Base-by-base conservation (phyloP, 2,329 filamentous ascomycete species). In the Fusarium liriodendri region DNA sequence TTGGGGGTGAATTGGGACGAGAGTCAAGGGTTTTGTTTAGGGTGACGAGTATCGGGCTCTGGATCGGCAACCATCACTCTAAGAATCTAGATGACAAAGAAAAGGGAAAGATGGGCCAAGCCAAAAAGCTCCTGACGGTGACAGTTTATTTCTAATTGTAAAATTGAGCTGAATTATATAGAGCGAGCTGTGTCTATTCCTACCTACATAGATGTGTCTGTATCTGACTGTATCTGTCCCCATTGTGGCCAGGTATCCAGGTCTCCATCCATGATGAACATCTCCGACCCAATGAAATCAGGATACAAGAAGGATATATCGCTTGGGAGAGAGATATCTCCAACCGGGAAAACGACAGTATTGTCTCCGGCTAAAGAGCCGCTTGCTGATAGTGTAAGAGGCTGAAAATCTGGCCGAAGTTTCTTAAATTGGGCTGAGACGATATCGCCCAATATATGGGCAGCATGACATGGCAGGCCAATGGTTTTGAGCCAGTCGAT, bases 381-480 rank as follows among this genome's bases (percentile, higher is more conserved):
- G 6, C 33, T 27, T 2, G 22, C 2, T 5, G 57, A 7, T 5
- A 27, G 4, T 5, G 38, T 38, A 11, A 40, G 20, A 2, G 71
- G 35, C 2, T 50, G 37, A n/a, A 73, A 73, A 7, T 37, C 14
- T 58, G 74, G 74, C 5, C 74, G 68, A 14, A 78, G 54, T 27
- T 74, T 77, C 14, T 69, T 64, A 20, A 79, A 76, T 27, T 77
- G 73, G 1, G 73, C 70, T 5, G 65, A 63, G 3, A 79, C 64
- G n/a, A 79, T 72, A 16, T 79, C 68, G 5, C 78, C 72, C 0
- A 80, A 66, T 2, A 79, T 69, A 50, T 79, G 76, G 3, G 77
- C 73, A 0, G 70, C 76, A 16, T 80, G 77, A n/a, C 78, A 79
- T 8, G 72, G 60, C 5, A 76, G 5, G 0, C 78, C 77, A n/a